Evolutionary conservation across 805 yeast species (phyloP), one percentile per base, ranked within the genome.

Genomic region (Yarrowia keelungensis): DNA sequence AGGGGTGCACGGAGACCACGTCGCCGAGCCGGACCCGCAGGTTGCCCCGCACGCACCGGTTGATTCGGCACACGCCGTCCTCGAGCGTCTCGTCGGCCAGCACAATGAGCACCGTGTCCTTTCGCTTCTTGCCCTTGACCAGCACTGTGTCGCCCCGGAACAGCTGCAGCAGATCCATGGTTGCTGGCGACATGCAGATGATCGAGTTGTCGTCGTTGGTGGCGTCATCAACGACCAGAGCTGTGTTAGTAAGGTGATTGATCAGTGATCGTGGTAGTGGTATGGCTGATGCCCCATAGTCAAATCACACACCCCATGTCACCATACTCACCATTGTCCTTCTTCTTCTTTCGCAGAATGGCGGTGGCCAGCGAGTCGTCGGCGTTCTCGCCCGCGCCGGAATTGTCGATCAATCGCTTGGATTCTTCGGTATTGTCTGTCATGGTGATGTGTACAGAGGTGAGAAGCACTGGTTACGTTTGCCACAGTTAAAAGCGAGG

Each of bases 91-190:
- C 99, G 78, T 95, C 98, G 45, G 96, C 92, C 74, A 95, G 84
- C 43, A 94, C 99, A 79, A 95, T 91, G 79, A 95, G 85, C 15
- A 95, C 98, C 32, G 99, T 95, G 77, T 95, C 99, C 79, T 90
- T 93, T 82, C 99, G 88, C 87, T 92, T 95, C 84, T 95, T 95
- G 76, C 99, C 99, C 82, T 93, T 94, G 74, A 95, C 97, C 71
- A 92, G 83, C 22, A 95, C 98, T 43, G 98, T 95, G 78, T 95
- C 99, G 74, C 99, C 99, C 72, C 98, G 88, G 86, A 95, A 95
- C 78, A 95, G 85, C 80, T 95, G 97, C 71, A 95, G 84, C 75
- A 89, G 84, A 77, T 95, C 99, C 97, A 95, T 91, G 16, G 98
- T 95, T 79, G 89, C 89, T 16, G 97, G 90, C 43, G 96, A 89